Evolutionary conservation across 495 filamentous ascomycete species (phyloP), one percentile per base, ranked within the genome.

Genomic region (Tuber melanosporum): DNA sequence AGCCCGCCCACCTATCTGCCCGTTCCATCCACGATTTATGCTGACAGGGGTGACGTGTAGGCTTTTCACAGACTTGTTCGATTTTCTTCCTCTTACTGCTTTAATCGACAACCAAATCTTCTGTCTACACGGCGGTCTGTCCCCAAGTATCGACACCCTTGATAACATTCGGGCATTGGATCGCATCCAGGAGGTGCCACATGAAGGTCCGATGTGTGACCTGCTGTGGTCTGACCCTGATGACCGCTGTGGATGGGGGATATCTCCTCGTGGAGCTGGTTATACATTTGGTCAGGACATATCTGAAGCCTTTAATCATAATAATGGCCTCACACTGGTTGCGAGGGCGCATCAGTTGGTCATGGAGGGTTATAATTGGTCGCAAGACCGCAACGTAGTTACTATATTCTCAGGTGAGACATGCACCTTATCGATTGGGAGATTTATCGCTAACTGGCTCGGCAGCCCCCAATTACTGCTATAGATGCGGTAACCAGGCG

Each of bases 91-190:
- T 79, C 91, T 99, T 84, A 99, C 95, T 78, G 95, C 95, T 77
- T 90, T 99, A 78, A 99, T 99, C 87, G 95, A 99, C 86, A 98
- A 97, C 86, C 95, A 99, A 88, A 99, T 99, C 85, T 99, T 99
- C 90, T 99, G 95, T 87, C 90, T 99, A 73, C 95, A 99, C 86
- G 95, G 95, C 82, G 95, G 95, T 77, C 88, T 99, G 74, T 96
- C 93, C 73, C 95, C 95, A 46, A 95, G 92, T 84, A 98, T 99
- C 82, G 95, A 99, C 85, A 98, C 95, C 42, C 91, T 99, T 47
- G 95, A 99, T 87, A 98, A 99, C 85, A 99, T 99, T 84, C 88
- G 95, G 78, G 93, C 93, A 20, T 90, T 99, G 42, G 95, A 99
- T 84, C 90, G 95, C 71, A 97, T 98, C 82, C 95, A 99, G 86